Base-by-base conservation (phyloP, 2,329 filamentous ascomycete genomes). In the Aspergillus cejpii region DNA sequence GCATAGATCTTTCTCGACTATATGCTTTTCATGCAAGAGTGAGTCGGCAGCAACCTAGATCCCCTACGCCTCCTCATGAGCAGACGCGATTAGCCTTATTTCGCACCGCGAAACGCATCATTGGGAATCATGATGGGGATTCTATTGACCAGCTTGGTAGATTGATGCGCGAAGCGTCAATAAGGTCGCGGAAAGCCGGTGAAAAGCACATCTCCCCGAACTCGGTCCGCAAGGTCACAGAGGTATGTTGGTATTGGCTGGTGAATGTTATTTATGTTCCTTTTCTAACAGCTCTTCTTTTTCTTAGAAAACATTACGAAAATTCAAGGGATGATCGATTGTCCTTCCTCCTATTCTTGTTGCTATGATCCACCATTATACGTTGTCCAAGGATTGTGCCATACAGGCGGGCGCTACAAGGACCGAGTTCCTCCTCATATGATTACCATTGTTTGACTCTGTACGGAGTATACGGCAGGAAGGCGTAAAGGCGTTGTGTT, bases 1-100 rank as follows among this genome's bases (percentile, higher is more conserved):
- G 3, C 5, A 24, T 54, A 92, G 87, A 84, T 94, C 50, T 94
- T 87, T 58, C 74, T 94, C 46, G 82, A 92, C 61, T 94, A 94
- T 53, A 79, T 87, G 52, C 74, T 92, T 1, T 94, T 94, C 56
- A 83, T 94, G 60, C 74, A 81, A 63, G 75, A 79, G 76, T 80
- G 67, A 51, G 74, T 63, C 17, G 40, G 31, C 39, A 19, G 6
- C 21, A 7, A 24, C 23, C 23, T 5, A 24, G 27, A 11, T 15
- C 28, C 29, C 17, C 20, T 20, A 20, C 28, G 8, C 26, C 12
- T 29, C 17, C 6, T 19, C 19, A 39, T 15, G 12, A 26, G 3
- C 27, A 10, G 14, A 7, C 6, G n/a, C 28, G 14, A 14, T 31
- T 31, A 31, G n/a, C 28, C 14, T 4, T 31, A 15, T 15, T 15